Base-by-base conservation (phyloP, 352 stramenopile species). In the Phytopythium delawarense region DNA sequence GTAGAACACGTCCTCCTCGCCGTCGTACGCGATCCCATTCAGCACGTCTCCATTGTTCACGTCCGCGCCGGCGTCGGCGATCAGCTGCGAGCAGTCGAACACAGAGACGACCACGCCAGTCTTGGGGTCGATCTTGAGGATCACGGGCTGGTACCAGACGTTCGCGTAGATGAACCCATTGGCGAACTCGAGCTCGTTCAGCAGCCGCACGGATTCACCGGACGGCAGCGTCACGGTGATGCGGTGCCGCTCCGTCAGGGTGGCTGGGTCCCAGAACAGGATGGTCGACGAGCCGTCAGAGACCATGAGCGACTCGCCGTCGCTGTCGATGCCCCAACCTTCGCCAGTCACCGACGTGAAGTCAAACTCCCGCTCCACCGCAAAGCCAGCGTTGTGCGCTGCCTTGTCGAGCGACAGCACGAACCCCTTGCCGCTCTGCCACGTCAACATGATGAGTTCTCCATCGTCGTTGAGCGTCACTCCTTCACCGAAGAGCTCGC, bases 181-280 rank as follows among this genome's bases (percentile, higher is more conserved):
- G 46, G 89, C 96, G 50, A 83, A 86, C 70, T 98, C 96, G 21
- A 98, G 78, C 68, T 98, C 96, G 67, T 98, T 98, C 35, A 98
- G 67, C 45, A 92, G 61, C n/a, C 67, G 55, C 46, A 97, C 65
- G 37, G 67, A 55, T 53, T 83, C 66, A 7, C 59, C 62, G n/a
- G 63, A 59, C 7, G 74, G 66, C 39, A 78, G 86, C 25, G 61
- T 82, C 23, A 93, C 81, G 1, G 84, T 76, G 7, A 98, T 65
- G 32, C 79, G 88, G 2, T 88, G 73, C 49, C 80, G 82, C 61
- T 95, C 71, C 49, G 72, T 48, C 67, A 98, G 78, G 12, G 85
- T 97, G 25, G 71, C 64, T 1, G 79, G 62, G 64, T 98, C 87
- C 94, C 92, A 98, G 74, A 98, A 97, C 64, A 94, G 81, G 16